Percentiles rank a stretch among this genome's conserved stretches.
These are phyloP conservation scores for Cryptosporidium viatorum DNA, from an alignment of 169 alveolate species.

Conservation along the genomic window DNA sequence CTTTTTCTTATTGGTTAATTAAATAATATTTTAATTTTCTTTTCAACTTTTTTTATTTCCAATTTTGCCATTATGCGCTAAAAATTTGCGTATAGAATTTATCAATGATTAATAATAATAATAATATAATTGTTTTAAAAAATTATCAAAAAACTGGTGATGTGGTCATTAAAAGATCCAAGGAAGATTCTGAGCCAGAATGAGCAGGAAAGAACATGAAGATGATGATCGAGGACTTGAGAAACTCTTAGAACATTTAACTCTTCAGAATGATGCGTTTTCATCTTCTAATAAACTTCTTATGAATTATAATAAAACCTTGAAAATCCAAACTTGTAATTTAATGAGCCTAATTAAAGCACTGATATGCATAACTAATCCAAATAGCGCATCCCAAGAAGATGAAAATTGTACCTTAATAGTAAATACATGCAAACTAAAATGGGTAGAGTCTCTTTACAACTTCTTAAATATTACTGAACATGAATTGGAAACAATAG, in stretches of 20 bases:
- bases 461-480: conserved; percentile 48
- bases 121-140: not conserved
- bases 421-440: conserved; percentile 35
- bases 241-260: conserved; percentile 44
- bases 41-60: not conserved
- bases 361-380: conserved; percentile 27
- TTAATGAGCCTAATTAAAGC: conserved; percentile 25
- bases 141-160: not conserved
- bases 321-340: conserved; percentile 28
- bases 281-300: conserved; percentile 61
- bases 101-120: not conserved
- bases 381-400: not conserved
- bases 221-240: conserved; percentile 8
- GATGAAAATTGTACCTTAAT: not conserved
- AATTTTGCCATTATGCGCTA: conserved; percentile 19
- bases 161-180: not conserved
- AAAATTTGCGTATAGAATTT: conserved; percentile 13
- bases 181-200: not conserved
- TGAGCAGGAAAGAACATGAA: conserved; percentile 8
- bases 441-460: conserved; percentile 55
- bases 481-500: conserved; percentile 18
- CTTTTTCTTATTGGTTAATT: not conserved
- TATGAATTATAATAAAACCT: conserved; percentile 24
- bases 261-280: conserved; percentile 72
- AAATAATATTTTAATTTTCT: not conserved